Evolutionary conservation across 768 basidiomycete species (phyloP), one percentile per base, ranked within the genome.

Genomic region (Serpula lacrymans): DNA sequence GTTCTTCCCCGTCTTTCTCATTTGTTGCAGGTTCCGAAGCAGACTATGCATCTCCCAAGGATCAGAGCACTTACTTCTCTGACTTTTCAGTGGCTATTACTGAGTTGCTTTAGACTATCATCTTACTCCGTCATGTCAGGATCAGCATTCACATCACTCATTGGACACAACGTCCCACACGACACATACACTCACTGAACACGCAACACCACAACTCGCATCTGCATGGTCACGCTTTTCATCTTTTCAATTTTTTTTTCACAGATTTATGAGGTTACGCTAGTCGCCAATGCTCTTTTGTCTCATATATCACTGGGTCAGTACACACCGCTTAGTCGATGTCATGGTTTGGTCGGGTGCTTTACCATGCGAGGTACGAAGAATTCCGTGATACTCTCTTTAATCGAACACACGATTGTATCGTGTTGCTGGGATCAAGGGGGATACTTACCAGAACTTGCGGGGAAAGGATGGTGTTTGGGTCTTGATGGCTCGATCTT

Each of bases 1-100:
- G 5, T 32, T 17, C 37, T 35, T n/a, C n/a, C n/a, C n/a, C n/a
- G n/a, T n/a, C n/a, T n/a, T n/a, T n/a, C 18, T 36, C n/a, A 18
- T 17, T 33, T 32, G 21, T 52, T 44, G 29, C 53, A 74, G 77
- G 82, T 42, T 67, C 68, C 25, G 59, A 62, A 9, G 28, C 58
- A 1, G 58, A 64, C 17, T 86, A 67, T 65, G 83, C 79, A 13
- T 74, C 78, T 5, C 78, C 84, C 13, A 73, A 75, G 54, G 68
- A 74, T 37, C 84, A 86, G 60, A 63, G 69, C 50, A 60, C 73
- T 14, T 86, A 69, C 59, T 84, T 87, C 65, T 74, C 82, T 48
- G 82, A 82, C 57, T 82, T 85, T 62, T 80, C 80, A 6, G 65
- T 81, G 41, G 79, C 80, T 26, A 73, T 84, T 54, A 73, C 69